Evolutionary conservation across 2,329 filamentous ascomycete species (phyloP).

Genomic region (Emericellopsis cladophorae): DNA sequence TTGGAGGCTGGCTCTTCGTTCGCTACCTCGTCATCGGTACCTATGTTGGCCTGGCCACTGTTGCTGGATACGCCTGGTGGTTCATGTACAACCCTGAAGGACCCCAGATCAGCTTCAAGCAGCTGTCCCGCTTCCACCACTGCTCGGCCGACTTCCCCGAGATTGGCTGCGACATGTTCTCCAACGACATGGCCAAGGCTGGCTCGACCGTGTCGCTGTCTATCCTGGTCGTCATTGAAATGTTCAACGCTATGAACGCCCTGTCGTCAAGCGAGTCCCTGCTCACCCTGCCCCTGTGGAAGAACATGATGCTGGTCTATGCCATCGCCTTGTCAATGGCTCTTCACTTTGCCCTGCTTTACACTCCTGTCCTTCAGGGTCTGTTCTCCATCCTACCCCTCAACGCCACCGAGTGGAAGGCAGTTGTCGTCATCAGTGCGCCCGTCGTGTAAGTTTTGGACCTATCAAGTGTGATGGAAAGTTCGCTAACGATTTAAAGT

Average conservation of each 20-base stretch:
- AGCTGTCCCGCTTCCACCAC: constrained; percentile 86
- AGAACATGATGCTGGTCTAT: constrained; percentile 97
- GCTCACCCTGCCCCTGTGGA: constrained; percentile 87
- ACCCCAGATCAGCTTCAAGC: constrained; percentile 81
- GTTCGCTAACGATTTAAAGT: constrained; percentile 27
- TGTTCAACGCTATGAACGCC: constrained; percentile 98
- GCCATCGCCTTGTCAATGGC: constrained; percentile 89
- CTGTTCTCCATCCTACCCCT: constrained; percentile 88
- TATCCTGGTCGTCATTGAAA: constrained; percentile 91
- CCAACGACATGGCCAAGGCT: constrained; percentile 71
- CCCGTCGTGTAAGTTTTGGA: constrained; percentile 70
- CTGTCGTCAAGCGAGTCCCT: constrained; percentile 91
- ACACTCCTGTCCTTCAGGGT: constrained; percentile 76
- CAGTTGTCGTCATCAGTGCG: constrained; percentile 75
- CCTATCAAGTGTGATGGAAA: background rate
- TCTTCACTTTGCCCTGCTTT: constrained; percentile 87
- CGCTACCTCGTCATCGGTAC: constrained; percentile 92
- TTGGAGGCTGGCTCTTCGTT: constrained; percentile 94
- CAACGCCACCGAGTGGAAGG: constrained; percentile 80
- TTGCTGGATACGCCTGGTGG: constrained; percentile 99
- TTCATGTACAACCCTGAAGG: constrained; percentile 92
- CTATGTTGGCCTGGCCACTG: constrained; percentile 89
- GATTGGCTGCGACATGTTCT: constrained; percentile 88
- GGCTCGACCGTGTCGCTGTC: constrained; percentile 90
- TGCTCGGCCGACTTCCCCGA: constrained; percentile 78